A percentile compares a stretch with the other conserved stretches of the same genome.
These are phyloP conservation scores for Delonix regia DNA, from an alignment of 306 rosid species.

Conservation along the genomic window DNA sequence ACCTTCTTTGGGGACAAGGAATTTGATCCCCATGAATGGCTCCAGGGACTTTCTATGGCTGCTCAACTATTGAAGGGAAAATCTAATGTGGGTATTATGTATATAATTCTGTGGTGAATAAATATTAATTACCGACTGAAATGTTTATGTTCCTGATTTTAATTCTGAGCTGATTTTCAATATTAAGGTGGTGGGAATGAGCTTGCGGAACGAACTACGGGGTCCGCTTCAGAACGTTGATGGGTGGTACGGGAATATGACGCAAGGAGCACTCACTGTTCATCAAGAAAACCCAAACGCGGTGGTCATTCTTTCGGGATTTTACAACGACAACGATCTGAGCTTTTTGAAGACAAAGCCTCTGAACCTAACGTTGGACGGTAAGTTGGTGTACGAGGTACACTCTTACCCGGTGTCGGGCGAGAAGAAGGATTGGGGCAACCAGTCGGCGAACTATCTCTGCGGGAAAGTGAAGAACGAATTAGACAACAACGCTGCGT, in stretches of 20 bases:
- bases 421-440: background rate
- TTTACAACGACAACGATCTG: slow-evolving; percentile 34
- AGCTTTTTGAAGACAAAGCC: slow-evolving; percentile 17
- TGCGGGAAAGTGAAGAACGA: slow-evolving; percentile 24
- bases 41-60: slow-evolving; percentile 22
- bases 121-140: no score
- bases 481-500: slow-evolving; percentile 26
- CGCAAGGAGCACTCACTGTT: slow-evolving; percentile 23
- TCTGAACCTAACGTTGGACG: background rate
- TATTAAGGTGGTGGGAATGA: slow-evolving; percentile 37
- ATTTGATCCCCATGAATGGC: slow-evolving; percentile 39
- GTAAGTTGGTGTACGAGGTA: slow-evolving; percentile 39
- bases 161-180: background rate
- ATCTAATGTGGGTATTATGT: slow-evolving; percentile 5
- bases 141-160: no score
- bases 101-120: background rate
- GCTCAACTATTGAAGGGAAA: slow-evolving; percentile 12
- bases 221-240: slow-evolving; percentile 18
- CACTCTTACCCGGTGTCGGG: slow-evolving; percentile 35
- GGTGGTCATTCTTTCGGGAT: slow-evolving; percentile 29
- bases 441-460: slow-evolving; percentile 11
- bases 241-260: slow-evolving; percentile 23
- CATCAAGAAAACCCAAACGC: slow-evolving; percentile 26
- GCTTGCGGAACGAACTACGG: slow-evolving; percentile 41
- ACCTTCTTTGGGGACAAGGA: slow-evolving; percentile 36